These are phyloP conservation scores for Nasturtium officinale DNA, from an alignment of 345 rosid genomes.

Conservation along the genomic window DNA sequence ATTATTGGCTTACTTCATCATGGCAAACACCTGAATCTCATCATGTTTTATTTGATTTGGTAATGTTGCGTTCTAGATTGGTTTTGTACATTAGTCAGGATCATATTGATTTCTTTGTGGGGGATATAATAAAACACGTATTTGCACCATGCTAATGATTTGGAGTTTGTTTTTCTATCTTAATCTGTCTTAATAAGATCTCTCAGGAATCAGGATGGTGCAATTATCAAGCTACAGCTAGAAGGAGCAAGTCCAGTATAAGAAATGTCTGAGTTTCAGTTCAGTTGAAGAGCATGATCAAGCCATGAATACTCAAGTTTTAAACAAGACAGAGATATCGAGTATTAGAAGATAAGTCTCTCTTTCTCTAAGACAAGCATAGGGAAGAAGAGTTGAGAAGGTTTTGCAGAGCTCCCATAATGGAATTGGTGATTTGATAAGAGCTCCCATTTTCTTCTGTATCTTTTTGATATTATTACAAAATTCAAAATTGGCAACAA, in stretches of 20 bases:
- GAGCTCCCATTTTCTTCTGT: neutral
- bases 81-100: neutral
- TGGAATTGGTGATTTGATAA: neutral
- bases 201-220: slow-evolving; percentile 54
- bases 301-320: neutral
- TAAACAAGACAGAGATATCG: no score
- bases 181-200: slow-evolving; percentile 56
- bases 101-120: neutral
- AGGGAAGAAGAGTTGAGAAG: neutral
- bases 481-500: neutral
- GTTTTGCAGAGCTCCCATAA: neutral
- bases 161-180: neutral
- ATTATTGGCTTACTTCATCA: neutral
- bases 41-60: neutral
- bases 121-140: neutral
- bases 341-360: no score
- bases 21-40: neutral
- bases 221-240: slow-evolving; percentile 56
- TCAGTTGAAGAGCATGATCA: slow-evolving; percentile 46
- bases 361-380: no score
- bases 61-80: neutral
- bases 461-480: neutral
- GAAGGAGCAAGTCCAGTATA: slow-evolving; percentile 52
- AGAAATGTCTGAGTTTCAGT: slow-evolving; percentile 45
- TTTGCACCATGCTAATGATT: neutral